Conservation (phyloP, 2,329 filamentous ascomycete genomes). For the Colletotrichum truncatum region DNA sequence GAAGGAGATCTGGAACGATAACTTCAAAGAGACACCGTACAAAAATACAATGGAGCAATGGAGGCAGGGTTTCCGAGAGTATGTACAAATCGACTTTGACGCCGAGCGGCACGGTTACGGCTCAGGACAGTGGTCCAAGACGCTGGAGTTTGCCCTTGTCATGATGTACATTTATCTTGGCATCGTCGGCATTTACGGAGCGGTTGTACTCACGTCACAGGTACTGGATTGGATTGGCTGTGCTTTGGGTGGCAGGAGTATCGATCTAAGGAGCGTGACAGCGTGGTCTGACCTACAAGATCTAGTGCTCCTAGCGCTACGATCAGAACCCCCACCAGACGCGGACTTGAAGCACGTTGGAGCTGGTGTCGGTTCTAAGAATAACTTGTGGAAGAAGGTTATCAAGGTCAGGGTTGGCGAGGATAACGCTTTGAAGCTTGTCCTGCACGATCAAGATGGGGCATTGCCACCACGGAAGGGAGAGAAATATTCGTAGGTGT, state of each 20-base stretch:
- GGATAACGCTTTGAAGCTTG: neutral
- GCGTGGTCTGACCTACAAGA: slow-evolving; percentile 9
- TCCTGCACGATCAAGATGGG: neutral
- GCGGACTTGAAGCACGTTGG: neutral
- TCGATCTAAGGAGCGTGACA: neutral
- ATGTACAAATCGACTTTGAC: neutral
- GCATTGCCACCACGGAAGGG: neutral
- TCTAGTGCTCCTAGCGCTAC: neutral
- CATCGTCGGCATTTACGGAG: neutral
- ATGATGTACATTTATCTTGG: slow-evolving; percentile 18
- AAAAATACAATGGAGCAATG: neutral
- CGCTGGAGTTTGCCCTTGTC: slow-evolving; percentile 9
- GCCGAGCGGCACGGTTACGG: slow-evolving; percentile 9
- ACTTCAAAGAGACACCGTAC: neutral
- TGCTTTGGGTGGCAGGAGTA: neutral
- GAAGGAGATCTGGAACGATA: neutral
- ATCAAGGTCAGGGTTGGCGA: neutral
- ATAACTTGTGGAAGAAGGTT: neutral
- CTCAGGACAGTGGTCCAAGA: neutral
- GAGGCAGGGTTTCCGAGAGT: neutral
- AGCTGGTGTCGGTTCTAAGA: neutral
- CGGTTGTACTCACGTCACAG: neutral
- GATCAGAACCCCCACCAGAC: neutral
- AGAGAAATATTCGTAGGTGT: neutral
- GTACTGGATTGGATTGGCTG: neutral